Evolutionary conservation across 306 rosid genomes (phyloP), one percentile per base, ranked within the genome.

Genomic region (Quercus dentata): DNA sequence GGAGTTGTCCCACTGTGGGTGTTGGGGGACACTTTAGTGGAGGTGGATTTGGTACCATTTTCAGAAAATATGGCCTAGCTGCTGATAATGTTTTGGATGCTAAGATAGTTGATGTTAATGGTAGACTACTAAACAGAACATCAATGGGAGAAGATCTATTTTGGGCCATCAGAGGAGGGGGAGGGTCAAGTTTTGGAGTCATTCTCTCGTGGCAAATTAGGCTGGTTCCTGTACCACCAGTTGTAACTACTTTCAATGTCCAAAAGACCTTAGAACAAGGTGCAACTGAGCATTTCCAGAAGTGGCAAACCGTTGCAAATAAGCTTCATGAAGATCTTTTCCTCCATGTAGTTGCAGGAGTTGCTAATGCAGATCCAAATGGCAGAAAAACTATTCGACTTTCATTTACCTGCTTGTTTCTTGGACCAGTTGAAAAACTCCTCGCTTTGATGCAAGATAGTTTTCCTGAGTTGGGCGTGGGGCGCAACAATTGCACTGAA

Each of bases 71-170:
- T 64, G 70, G 70, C 14, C 70, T 64, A 28, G 70, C 70, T 6
- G 70, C 70, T 64, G 70, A 64, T 5, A 64, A 64, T 18, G 70
- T 64, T 30, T 1, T 64, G 70, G 70, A 64, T 64, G 70, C 70
- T 6, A 64, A 64, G 70, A 64, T 64, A 14, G 70, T 64, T 31
- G 70, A 64, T 30, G 70, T 31, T 30, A 31, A 64, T 6, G 70
- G 70, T 17, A 64, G 18, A 28, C 21, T 30, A 13, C 20, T 64
- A 28, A 35, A 64, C 70, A 64, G 70, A 30, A 30, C 31, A 30
- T 64, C 70, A 38, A 64, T 64, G 70, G 70, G 70, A 64, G 70
- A 64, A 64, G 70, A 64, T 64, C 70, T 64, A 11, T 64, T 64
- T 64, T 64, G 70, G 70, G 70, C 70, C 5, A 64, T 64, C 70